These are phyloP conservation scores for Globisporangium canariense DNA, from an alignment of 352 stramenopile species.

Conservation along the genomic window DNA sequence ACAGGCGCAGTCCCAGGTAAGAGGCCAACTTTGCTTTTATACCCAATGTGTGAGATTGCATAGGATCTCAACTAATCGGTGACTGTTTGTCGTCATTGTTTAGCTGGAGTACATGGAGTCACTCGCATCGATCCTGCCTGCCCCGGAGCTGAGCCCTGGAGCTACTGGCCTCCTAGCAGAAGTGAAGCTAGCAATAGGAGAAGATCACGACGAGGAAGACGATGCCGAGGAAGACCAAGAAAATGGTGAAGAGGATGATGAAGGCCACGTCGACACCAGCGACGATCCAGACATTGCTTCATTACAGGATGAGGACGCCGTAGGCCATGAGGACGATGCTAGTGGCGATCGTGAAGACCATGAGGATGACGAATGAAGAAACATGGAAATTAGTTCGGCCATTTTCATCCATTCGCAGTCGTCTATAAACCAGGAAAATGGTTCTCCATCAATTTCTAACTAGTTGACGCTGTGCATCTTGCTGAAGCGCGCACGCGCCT, in stretches of 20 bases:
- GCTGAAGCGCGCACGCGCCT: slow-evolving; percentile 83
- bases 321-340: not conserved
- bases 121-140: slow-evolving; percentile 35
- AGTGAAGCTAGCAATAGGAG: not conserved
- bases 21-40: not conserved
- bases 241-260: not conserved
- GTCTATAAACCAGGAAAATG: not conserved
- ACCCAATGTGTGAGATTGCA: not conserved
- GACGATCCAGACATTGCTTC: not conserved
- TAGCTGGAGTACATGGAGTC: slow-evolving; percentile 55
- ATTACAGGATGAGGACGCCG: not conserved
- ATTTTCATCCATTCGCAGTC: not conserved
- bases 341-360: not conserved
- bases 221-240: slow-evolving; percentile 1
- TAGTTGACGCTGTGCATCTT: slow-evolving; percentile 89
- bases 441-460: not conserved
- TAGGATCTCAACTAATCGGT: not conserved
- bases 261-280: slow-evolving; percentile 1
- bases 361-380: not conserved
- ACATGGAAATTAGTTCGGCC: not conserved
- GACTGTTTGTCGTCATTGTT: not conserved
- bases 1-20: slow-evolving; percentile 55
- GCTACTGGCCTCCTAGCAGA: not conserved
- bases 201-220: slow-evolving; percentile 5
- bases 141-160: slow-evolving; percentile 9